Conservation (phyloP, 2,329 filamentous ascomycete species). For the Cladorrhinum sp. region DNA sequence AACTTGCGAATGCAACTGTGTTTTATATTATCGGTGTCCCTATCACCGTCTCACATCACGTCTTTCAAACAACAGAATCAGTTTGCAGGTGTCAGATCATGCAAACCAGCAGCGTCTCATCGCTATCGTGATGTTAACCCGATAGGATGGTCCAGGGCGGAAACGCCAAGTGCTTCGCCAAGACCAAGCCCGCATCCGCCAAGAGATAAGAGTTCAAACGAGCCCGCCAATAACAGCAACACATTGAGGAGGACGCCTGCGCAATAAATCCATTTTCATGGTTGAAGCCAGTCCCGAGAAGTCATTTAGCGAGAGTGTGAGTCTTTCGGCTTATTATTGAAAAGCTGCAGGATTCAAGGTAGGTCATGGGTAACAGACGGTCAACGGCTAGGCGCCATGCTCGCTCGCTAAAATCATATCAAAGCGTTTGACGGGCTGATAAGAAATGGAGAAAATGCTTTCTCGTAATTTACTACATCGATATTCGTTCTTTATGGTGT, state of each 20-base stretch:
- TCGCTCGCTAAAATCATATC: neutral
- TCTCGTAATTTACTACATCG: neutral
- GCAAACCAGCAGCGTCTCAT: neutral
- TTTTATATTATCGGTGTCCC: no score
- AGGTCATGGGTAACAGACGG: conserved; percentile 4
- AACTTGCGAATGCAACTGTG: no score
- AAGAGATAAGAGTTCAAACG: conserved; percentile 23
- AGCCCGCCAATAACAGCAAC: conserved; percentile 12
- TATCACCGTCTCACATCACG: no score
- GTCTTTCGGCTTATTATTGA: neutral
- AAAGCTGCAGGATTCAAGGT: conserved; percentile 5
- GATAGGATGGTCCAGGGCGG: conserved; percentile 1
- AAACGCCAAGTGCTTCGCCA: neutral
- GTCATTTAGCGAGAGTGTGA: neutral
- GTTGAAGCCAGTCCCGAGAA: neutral
- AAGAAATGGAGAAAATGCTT: conserved; percentile 2
- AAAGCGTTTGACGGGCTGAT: conserved; percentile 3
- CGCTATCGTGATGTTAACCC: neutral
- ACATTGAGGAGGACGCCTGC: neutral
- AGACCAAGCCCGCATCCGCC: conserved; percentile 14
- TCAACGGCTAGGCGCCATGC: neutral
- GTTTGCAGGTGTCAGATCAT: neutral
- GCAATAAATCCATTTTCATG: neutral
- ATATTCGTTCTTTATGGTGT: neutral
- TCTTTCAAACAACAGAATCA: neutral